phyloP scores from a whole-genome alignment of 306 rosid species.

The Cucurbita moschata region DNA sequence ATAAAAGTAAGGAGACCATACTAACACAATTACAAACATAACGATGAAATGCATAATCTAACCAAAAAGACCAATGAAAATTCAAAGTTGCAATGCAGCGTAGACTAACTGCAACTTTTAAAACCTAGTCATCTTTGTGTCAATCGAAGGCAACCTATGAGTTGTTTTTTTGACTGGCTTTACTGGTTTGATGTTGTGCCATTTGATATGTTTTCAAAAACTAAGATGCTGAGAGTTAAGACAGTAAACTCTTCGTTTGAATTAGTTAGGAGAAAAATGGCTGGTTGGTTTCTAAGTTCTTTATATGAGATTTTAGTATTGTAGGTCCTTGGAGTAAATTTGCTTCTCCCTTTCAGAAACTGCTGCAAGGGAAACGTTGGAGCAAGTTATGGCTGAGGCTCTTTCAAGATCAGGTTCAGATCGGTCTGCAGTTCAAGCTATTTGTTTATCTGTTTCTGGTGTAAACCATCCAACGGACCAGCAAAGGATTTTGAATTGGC shows the following conservation, averaged over 20 bases:
- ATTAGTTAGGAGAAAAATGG: background rate
- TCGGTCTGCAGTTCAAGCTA: conserved; percentile 73
- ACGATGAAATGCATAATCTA: no score
- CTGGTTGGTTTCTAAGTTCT: background rate
- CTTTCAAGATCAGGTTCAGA: conserved; percentile 59
- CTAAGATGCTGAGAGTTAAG: background rate
- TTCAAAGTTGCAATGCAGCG: background rate
- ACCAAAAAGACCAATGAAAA: no score
- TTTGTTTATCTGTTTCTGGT: conserved; percentile 83
- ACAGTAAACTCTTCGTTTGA: background rate
- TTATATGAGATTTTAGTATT: background rate
- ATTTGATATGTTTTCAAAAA: background rate
- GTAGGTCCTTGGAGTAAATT: background rate
- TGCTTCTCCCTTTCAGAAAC: conserved; percentile 28
- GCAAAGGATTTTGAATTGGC: conserved; percentile 66
- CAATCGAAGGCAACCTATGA: background rate
- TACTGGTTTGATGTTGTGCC: background rate
- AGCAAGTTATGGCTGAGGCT: conserved; percentile 77
- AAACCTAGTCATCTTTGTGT: background rate
- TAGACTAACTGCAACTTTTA: background rate
- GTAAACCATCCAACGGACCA: conserved; percentile 88
- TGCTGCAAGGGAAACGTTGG: conserved; percentile 80
- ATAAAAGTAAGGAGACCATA: no score
- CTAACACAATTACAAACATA: no score
- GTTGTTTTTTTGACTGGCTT: background rate